Evolutionary conservation across 2,329 filamentous ascomycete species (phyloP).

Genomic region (Aspergillus awamori): DNA sequence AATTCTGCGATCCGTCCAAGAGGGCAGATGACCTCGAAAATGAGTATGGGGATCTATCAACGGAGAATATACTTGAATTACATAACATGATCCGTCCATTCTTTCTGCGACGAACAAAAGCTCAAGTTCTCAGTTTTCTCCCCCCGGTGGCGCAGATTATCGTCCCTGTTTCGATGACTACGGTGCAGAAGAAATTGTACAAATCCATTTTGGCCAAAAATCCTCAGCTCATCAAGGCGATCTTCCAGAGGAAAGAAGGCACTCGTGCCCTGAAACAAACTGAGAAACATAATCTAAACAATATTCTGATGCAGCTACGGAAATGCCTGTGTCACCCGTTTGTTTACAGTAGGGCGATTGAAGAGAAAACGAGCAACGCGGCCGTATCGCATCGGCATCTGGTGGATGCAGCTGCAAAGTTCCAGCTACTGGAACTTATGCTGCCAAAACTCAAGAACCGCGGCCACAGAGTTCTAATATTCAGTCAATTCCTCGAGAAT

Average conservation of each 20-base stretch:
- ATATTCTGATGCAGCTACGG: constrained; percentile 91
- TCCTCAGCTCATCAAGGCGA: constrained; percentile 81
- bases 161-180: constrained; percentile 90
- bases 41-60: constrained; percentile 75
- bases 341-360: constrained; percentile 86
- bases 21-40: constrained; percentile 74
- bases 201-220: constrained; percentile 92
- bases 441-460: constrained; percentile 82
- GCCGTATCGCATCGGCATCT: constrained; percentile 74
- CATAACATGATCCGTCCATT: constrained; percentile 79
- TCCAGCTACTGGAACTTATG: constrained; percentile 80
- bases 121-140: constrained; percentile 84
- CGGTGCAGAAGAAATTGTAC: constrained; percentile 90
- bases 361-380: constrained; percentile 71
- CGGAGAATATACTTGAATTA: constrained; percentile 77
- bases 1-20: constrained; percentile 78
- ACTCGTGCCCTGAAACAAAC: constrained; percentile 58
- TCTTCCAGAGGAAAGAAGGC: constrained; percentile 69
- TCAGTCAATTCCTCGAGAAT: constrained; percentile 90
- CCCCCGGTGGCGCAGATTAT: constrained; percentile 95
- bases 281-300: constrained; percentile 82
- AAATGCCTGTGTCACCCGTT: constrained; percentile 97
- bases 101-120: constrained; percentile 79
- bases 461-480: constrained; percentile 89
- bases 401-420: constrained; percentile 87